These are phyloP conservation scores for Termitomyces titanicus DNA, from an alignment of 768 basidiomycete genomes.

Conservation along the genomic window DNA sequence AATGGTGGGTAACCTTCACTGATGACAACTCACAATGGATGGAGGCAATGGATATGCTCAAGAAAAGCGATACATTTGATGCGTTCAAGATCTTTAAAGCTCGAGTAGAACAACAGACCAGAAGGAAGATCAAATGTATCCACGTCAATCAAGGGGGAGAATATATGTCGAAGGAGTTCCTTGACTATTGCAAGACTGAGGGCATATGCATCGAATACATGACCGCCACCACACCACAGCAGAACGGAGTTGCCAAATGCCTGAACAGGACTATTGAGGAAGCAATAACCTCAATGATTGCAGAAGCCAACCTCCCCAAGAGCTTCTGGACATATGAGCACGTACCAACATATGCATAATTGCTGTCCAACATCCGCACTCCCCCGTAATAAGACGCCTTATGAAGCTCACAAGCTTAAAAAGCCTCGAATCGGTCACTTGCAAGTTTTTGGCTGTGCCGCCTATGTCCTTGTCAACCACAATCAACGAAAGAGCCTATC, in stretches of 20 bases:
- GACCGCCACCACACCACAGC: slow-evolving; percentile 15
- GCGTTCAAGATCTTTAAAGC: not conserved
- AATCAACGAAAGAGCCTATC: slow-evolving; percentile 23
- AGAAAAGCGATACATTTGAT: not conserved
- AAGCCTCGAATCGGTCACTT: slow-evolving; percentile 14
- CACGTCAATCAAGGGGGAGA: not conserved
- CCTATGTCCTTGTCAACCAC: slow-evolving; percentile 30
- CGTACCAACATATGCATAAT: slow-evolving; percentile 5
- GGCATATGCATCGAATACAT: not conserved
- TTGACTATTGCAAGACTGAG: not conserved
- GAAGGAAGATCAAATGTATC: not conserved
- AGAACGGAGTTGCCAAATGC: slow-evolving; percentile 42
- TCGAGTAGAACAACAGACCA: not conserved
- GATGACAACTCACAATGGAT: not conserved
- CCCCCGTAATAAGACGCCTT: not conserved
- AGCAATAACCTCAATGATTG: slow-evolving; percentile 14
- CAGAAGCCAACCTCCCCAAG: slow-evolving; percentile 3
- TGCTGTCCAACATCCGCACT: not conserved
- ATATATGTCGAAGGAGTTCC: not conserved
- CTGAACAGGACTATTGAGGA: slow-evolving; percentile 33
- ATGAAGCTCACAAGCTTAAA: not conserved
- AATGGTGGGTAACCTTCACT: not conserved
- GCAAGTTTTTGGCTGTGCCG: slow-evolving; percentile 29
- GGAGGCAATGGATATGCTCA: not conserved
- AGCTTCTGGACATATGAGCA: slow-evolving; percentile 5